phyloP scores from a whole-genome alignment of 176 grass and related monocot species.

The Typha latifolia region DNA sequence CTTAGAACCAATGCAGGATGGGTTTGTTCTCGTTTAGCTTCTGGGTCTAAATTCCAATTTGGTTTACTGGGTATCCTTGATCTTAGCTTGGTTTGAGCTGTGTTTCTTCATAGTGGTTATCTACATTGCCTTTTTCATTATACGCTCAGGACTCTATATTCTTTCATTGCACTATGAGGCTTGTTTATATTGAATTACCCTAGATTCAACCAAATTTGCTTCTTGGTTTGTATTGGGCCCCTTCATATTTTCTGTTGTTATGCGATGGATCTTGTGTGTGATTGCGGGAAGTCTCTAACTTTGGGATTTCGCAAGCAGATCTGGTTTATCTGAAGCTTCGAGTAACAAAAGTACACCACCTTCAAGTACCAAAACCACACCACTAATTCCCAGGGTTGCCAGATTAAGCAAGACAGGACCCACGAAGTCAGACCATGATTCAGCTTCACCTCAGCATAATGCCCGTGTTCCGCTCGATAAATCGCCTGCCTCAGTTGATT shows the following conservation, averaged over 20 bases:
- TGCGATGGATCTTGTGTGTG: not conserved
- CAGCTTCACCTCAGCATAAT: slow-evolving; percentile 32
- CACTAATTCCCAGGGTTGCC: slow-evolving; percentile 34
- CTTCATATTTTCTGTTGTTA: not conserved
- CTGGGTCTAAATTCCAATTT: not conserved
- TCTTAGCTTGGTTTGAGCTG: not conserved
- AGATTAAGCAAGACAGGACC: slow-evolving; percentile 29
- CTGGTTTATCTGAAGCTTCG: slow-evolving; percentile 27
- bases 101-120: not conserved
- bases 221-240: not conserved
- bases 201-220: not conserved
- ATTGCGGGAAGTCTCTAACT: not conserved
- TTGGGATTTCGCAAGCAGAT: slow-evolving; percentile 16
- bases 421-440: slow-evolving; percentile 28
- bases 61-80: not conserved
- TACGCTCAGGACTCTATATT: too few relatives aligned
- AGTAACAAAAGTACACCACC: slow-evolving; percentile 26
- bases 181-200: not conserved
- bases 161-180: not conserved
- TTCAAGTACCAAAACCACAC: slow-evolving; percentile 18
- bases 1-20: too few relatives aligned
- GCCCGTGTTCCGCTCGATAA: slow-evolving; percentile 25
- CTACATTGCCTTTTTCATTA: not conserved
- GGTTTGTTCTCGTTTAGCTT: too few relatives aligned
- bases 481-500: slow-evolving; percentile 34